Evolutionary conservation across 1,284 basidiomycete genomes (phyloP), one percentile per base, ranked within the genome.

Genomic region (Apiotrichum mycotoxinovorans): DNA sequence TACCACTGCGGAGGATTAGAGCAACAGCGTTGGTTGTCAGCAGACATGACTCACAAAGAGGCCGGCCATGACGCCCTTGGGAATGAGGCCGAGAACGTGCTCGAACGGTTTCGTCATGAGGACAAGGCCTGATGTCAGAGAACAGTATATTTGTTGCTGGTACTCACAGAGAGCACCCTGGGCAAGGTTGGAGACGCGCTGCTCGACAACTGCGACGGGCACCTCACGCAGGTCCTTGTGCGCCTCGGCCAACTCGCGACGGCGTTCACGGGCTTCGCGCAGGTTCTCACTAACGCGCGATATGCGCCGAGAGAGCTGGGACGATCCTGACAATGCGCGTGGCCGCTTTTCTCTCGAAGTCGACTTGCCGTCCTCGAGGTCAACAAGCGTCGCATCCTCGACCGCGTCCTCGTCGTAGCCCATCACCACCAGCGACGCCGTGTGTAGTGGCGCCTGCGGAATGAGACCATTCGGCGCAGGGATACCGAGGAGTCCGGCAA

Each of bases 401-500:
- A 38, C 79, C 27, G 82, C 82, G 11, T 73, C 66, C 22, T 82
- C 78, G 80, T 84, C 35, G 57, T 70, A 67, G 1, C 87, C 85
- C 82, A 90, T 86, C 40, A 95, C 82, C 18, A 89, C 80, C 0
- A 98, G 83, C 9, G 91, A 88, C 15, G 85, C 84, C 0, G 94
- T 97, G 68, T 97, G 93, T 25, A 96, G 89, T 0, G 94, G 95
- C 1, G 95, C 94, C 77, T 98, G 95, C 0, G 94, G 94, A 48
- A 98, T 96, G 23, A 95, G 82, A 4, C 74, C 94, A 68, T 98
- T 97, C 0, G 94, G 94, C 0, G 94, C 93, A 0, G 94, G 93
- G 4, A 96, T 72, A 18, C 94, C 94, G 3, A 98, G 81, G 20
- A 98, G 79, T 0, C 92, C 94, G 4, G 93, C 87, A 48, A 97